Conservation (phyloP, 2,329 filamentous ascomycete genomes). For the Xylaria sp. region DNA sequence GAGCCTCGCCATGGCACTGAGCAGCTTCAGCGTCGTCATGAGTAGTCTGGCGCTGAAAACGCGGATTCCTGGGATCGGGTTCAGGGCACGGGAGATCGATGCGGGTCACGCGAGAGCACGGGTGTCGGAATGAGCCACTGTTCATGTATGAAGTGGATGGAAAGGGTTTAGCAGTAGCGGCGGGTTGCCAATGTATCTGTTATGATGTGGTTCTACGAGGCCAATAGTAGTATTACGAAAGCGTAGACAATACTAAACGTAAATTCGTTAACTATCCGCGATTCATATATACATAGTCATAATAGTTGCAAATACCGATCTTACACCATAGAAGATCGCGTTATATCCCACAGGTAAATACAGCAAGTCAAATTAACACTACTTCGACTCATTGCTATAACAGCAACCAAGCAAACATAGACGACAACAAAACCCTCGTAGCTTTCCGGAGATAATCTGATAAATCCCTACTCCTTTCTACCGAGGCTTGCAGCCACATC, state of each 20-base stretch:
- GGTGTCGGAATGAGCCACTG: background rate
- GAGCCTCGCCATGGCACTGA: conserved; percentile 89
- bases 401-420: background rate
- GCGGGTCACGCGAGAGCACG: background rate
- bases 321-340: background rate
- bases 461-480: background rate
- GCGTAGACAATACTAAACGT: background rate
- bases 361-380: background rate
- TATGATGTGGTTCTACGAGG: background rate
- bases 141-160: background rate
- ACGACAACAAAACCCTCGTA: background rate
- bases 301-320: background rate
- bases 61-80: conserved; percentile 50
- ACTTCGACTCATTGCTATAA: background rate
- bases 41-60: conserved; percentile 80
- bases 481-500: conserved; percentile 1
- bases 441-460: background rate
- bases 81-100: conserved; percentile 38
- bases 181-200: background rate
- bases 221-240: background rate
- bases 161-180: background rate
- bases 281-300: background rate
- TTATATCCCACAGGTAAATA: background rate
- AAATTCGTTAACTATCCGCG: background rate
- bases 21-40: conserved; percentile 86